A percentile compares a stretch with the other conserved stretches of the same genome.
Evolutionary conservation across 2,329 filamentous ascomycete species (phyloP).

Genomic region (Aureobasidium sp.): DNA sequence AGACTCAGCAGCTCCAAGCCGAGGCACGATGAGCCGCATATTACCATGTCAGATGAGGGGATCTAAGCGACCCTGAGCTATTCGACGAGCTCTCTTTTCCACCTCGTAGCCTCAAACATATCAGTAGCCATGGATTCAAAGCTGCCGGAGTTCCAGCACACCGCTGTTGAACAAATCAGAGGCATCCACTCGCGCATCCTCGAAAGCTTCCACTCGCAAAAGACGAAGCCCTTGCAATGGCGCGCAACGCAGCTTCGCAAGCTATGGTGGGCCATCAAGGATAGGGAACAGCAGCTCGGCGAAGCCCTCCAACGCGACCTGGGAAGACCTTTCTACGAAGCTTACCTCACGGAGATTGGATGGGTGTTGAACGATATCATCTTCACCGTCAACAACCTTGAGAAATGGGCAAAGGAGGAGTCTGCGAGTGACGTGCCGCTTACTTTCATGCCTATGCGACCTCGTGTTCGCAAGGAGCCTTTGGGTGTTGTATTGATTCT

Average conservation of each 20-base stretch:
- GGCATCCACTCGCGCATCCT: slow-evolving; percentile 66
- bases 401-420: slow-evolving; percentile 88
- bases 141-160: slow-evolving; percentile 44
- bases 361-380: slow-evolving; percentile 87
- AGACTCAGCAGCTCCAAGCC: not conserved
- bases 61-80: not conserved
- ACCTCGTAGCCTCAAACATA: not conserved
- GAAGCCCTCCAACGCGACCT: slow-evolving; percentile 84
- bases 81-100: not conserved
- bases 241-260: slow-evolving; percentile 88
- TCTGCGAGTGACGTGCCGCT: slow-evolving; percentile 74
- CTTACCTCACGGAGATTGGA: slow-evolving; percentile 76
- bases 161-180: slow-evolving; percentile 72
- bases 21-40: slow-evolving; percentile 1
- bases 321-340: slow-evolving; percentile 80
- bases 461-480: slow-evolving; percentile 87
- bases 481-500: slow-evolving; percentile 87
- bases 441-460: slow-evolving; percentile 73
- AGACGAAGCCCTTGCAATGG: slow-evolving; percentile 85
- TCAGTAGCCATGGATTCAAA: not conserved
- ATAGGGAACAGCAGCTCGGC: slow-evolving; percentile 76
- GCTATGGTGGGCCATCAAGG: slow-evolving; percentile 92
- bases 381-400: slow-evolving; percentile 79
- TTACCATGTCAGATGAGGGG: slow-evolving; percentile 17
- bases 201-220: slow-evolving; percentile 78